A percentile compares a stretch with the other conserved stretches of the same genome.
These are phyloP conservation scores for Pseudozyma pruni DNA, from an alignment of 1,284 basidiomycete genomes.

Conservation along the genomic window DNA sequence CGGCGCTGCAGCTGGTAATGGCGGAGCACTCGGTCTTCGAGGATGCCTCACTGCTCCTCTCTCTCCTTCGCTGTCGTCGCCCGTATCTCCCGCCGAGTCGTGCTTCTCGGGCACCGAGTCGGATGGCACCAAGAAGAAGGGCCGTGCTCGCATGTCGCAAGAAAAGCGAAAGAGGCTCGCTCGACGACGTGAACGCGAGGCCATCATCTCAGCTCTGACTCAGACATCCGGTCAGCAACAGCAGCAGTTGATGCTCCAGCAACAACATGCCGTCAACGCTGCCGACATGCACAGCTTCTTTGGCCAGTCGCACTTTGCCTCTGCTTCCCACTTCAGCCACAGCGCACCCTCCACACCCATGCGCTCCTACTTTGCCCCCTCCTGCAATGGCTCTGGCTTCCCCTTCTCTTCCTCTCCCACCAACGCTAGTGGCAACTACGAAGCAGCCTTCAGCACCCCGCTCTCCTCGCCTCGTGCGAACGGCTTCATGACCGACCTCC, in stretches of 20 bases:
- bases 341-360: conserved; percentile 23
- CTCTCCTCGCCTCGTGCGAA: conserved; percentile 2
- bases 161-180: conserved; percentile 56
- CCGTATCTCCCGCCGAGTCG: conserved; percentile 21
- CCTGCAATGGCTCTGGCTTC: neutral
- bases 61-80: conserved; percentile 25
- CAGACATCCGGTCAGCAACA: neutral
- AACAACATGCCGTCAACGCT: neutral
- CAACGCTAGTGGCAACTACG: conserved; percentile 2
- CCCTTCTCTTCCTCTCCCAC: neutral
- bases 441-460: conserved; percentile 4
- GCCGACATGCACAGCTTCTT: neutral
- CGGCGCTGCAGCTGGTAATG: neutral
- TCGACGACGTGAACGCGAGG: conserved; percentile 50
- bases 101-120: conserved; percentile 26
- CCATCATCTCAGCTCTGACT: conserved; percentile 21
- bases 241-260: too few species aligned
- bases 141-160: conserved; percentile 56
- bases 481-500: neutral
- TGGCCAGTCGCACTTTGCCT: neutral
- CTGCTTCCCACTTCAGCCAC: conserved; percentile 10
- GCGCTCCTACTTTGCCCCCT: neutral
- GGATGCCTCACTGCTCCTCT: conserved; percentile 23
- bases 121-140: conserved; percentile 38
- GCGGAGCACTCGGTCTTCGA: neutral